Conservation (phyloP, 2,329 filamentous ascomycete genomes). For the Huntiella abstrusa region DNA sequence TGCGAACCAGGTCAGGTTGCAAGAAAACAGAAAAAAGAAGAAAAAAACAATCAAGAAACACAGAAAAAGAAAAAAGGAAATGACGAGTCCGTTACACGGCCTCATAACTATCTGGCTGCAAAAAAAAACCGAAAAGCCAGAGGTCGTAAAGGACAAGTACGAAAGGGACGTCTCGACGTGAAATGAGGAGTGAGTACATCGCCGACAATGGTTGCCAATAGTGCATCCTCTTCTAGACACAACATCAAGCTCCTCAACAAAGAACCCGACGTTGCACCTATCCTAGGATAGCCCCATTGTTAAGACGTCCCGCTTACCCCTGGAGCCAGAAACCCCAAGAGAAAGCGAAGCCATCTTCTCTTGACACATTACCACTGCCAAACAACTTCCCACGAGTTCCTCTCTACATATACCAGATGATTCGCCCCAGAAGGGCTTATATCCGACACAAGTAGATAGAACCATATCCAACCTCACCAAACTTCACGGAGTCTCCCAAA, state of each 20-base stretch:
- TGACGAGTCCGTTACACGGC: no score
- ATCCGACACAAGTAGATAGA: conserved; percentile 1
- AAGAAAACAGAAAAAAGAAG: conserved; percentile 8
- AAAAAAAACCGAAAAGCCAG: not conserved
- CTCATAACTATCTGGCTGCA: not conserved
- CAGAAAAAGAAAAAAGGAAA: not conserved
- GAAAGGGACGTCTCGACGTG: conserved; percentile 3
- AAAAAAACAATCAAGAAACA: not conserved
- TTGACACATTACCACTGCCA: not conserved
- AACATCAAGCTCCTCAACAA: no score
- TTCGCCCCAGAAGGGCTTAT: conserved; percentile 11
- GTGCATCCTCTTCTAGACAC: no score
- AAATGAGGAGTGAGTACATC: not conserved
- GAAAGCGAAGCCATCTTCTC: no score
- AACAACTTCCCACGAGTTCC: not conserved
- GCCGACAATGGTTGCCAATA: no score
- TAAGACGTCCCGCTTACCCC: no score
- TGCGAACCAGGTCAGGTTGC: conserved; percentile 7
- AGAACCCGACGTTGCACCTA: no score
- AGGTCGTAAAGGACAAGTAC: not conserved
- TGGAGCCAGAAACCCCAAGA: no score
- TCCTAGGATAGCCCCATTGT: no score
- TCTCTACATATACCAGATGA: not conserved
- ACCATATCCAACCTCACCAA: not conserved
- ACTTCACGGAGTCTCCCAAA: not conserved